phyloP scores from a whole-genome alignment of 441 rosid species.

The Biscutella laevigata region DNA sequence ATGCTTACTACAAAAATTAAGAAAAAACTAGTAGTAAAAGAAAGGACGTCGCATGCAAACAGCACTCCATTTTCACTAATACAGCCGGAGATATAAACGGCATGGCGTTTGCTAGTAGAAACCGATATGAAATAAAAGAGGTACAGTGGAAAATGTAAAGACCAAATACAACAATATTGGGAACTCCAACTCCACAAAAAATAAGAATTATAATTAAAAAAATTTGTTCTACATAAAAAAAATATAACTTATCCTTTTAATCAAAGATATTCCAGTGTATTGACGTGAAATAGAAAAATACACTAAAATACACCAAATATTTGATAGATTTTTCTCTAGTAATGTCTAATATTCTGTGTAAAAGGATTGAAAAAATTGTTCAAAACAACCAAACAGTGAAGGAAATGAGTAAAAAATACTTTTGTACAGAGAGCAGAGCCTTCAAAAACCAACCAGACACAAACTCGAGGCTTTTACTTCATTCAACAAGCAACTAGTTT shows the following conservation, averaged over 20 bases:
- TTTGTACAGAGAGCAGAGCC: constrained; percentile 14
- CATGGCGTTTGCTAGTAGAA: neutral
- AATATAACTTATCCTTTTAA: neutral
- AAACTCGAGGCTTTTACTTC: neutral
- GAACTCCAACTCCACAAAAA: too few species aligned
- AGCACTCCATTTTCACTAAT: neutral
- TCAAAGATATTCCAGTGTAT: constrained; percentile 6
- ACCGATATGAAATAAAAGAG: neutral
- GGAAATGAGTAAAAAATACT: neutral
- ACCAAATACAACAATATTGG: neutral
- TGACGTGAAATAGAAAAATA: constrained; percentile 15
- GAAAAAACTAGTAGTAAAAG: too few species aligned
- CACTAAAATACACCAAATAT: constrained; percentile 14
- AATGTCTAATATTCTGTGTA: constrained; percentile 19
- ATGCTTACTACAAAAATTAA: too few species aligned
- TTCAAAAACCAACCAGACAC: neutral
- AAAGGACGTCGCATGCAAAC: neutral
- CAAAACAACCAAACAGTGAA: constrained; percentile 13
- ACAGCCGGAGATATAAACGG: neutral
- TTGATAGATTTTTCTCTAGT: constrained; percentile 21
- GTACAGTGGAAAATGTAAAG: neutral
- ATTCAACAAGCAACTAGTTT: constrained; percentile 7
- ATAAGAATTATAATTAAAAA: too few species aligned
- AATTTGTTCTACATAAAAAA: too few species aligned
- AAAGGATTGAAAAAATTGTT: constrained; percentile 2